Base-by-base conservation (phyloP, 1,139 yeast species). In the Saccharomyces hybrid region DNA sequence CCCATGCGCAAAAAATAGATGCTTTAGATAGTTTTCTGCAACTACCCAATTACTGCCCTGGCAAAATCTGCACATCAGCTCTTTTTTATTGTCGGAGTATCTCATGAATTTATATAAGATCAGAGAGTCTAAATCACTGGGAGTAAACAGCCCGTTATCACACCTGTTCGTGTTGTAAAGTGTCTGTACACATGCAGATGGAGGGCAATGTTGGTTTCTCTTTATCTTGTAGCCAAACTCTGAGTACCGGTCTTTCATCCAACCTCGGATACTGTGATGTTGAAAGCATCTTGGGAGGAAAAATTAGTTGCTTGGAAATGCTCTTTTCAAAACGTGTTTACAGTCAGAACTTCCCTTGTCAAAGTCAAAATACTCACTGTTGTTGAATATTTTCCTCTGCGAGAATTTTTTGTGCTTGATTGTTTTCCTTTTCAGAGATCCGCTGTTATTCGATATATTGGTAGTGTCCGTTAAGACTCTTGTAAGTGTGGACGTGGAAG, bases 1-100 rank as follows among this genome's bases (percentile, higher is more conserved):
- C 1, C 66, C 66, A 48, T 63, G 66, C 1, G 63, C 63, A 8
- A 51, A 50, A 47, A 61, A 60, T 28, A 63, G 41, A 52, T 63
- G 66, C 48, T 56, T 53, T 47, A 61, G 60, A 27, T 55, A 60
- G 21, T 41, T 29, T 2, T 42, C 24, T 11, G 51, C 48, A 9
- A 46, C 26, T 2, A 63, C 49, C 66, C 66, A 63, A 44, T 61
- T 62, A 14, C 54, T 53, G 2, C 64, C 65, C 41, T 57, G 56
- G 48, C 66, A 63, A 27, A 57, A 55, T 41, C 64, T 47, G 44
- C 65, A 62, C 53, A 63, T 38, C 2, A 57, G 47, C 27, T 57
- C 58, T 29, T 55, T 58, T 12, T 11, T 28, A 16, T 46, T 47
- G 21, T 48, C 55, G 27, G 50, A 29, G 21, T 44, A 51, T 41